Conservation (phyloP, 1,284 basidiomycete species). For the Bondarzewia mesenterica region DNA sequence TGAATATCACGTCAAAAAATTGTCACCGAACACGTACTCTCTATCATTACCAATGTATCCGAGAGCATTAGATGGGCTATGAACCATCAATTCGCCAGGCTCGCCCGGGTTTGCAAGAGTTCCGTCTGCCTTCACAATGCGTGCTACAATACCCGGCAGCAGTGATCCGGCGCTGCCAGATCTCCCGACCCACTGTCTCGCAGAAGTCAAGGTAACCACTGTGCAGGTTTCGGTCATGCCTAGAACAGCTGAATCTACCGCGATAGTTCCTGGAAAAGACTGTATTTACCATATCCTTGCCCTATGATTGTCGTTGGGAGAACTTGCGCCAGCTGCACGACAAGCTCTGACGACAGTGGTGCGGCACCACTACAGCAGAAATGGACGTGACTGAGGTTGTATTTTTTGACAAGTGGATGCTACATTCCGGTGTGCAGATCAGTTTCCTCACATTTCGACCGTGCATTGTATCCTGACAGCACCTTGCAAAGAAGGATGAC, state of each 20-base stretch:
- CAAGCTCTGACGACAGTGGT: conserved; percentile 63
- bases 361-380: conserved; percentile 66
- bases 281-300: conserved; percentile 50
- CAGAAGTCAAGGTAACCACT: conserved; percentile 27
- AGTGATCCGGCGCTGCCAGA: conserved; percentile 31
- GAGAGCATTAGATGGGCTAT: conserved; percentile 31
- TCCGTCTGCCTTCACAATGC: conserved; percentile 33
- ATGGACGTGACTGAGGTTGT: conserved; percentile 55
- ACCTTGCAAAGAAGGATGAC: conserved; percentile 55
- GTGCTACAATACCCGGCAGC: conserved; percentile 27
- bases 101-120: conserved; percentile 28
- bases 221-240: conserved; percentile 44
- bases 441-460: conserved; percentile 6
- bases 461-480: neutral
- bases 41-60: conserved; percentile 33
- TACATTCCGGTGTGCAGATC: conserved; percentile 20
- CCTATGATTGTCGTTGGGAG: conserved; percentile 55
- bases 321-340: conserved; percentile 40
- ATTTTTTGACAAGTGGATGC: conserved; percentile 60
- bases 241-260: neutral
- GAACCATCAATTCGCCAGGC: conserved; percentile 33
- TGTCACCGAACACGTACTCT: conserved; percentile 26
- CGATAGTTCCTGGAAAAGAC: conserved; percentile 7
- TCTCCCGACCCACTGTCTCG: conserved; percentile 18
- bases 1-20: neutral